Evolutionary conservation across 129 eudicot species (phyloP).

Genomic region (Solidago caesia): DNA sequence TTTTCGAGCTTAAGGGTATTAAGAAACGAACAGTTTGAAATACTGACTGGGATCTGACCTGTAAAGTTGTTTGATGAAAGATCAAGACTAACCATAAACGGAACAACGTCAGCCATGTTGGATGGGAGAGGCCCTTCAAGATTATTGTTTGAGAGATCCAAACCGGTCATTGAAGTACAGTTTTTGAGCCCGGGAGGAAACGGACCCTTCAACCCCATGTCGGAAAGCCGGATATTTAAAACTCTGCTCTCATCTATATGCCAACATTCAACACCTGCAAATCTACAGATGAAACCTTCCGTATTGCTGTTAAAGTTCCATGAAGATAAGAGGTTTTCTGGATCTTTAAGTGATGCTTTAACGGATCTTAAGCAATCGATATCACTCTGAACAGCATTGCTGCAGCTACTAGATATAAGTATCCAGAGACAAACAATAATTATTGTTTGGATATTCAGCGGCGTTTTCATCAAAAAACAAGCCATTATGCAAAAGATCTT

Average conservation of each 20-base stretch:
- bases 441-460: conserved; percentile 23
- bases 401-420: conserved; percentile 24
- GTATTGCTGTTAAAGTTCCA: conserved; percentile 68
- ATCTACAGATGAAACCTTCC: conserved; percentile 67
- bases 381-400: conserved; percentile 50
- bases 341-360: conserved; percentile 51
- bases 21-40: conserved; percentile 55
- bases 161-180: conserved; percentile 64
- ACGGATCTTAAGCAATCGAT: conserved; percentile 59
- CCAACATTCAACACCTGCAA: conserved; percentile 82
- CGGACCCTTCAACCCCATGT: conserved; percentile 67
- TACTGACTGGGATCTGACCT: conserved; percentile 59
- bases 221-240: conserved; percentile 52
- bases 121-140: conserved; percentile 59
- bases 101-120: conserved; percentile 42
- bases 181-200: conserved; percentile 58
- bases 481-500: conserved; percentile 23
- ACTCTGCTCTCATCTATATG: conserved; percentile 67
- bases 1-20: conserved; percentile 53
- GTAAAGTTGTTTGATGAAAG: conserved; percentile 72
- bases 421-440: conserved; percentile 36
- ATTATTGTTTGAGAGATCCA: conserved; percentile 74
- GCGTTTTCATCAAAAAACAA: conserved; percentile 20
- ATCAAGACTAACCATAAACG: conserved; percentile 54
- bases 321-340: conserved; percentile 43